A percentile compares a stretch with the other conserved stretches of the same genome.
These are phyloP conservation scores for Cystobasidium slooffiae DNA, from an alignment of 1,284 basidiomycete species.

Conservation along the genomic window DNA sequence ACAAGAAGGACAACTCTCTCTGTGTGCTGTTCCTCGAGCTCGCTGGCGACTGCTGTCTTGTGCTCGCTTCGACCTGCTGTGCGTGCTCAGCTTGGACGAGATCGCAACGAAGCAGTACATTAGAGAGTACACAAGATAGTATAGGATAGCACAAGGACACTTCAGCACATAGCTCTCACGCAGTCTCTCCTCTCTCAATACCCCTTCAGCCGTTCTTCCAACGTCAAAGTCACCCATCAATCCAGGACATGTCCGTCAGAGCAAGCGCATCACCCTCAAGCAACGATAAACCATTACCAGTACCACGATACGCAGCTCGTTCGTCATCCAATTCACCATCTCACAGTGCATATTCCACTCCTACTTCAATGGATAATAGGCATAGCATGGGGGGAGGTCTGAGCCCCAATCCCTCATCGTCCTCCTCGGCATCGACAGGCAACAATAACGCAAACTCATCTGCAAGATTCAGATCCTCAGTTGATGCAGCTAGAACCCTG, in stretches of 20 bases:
- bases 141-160: neutral
- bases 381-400: slow-evolving; percentile 20
- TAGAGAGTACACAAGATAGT: neutral
- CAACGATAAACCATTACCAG: slow-evolving; percentile 16
- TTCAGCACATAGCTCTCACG: neutral
- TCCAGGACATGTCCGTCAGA: slow-evolving; percentile 20
- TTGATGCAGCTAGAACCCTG: slow-evolving; percentile 34
- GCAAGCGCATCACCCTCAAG: slow-evolving; percentile 12
- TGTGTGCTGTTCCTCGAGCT: too few relatives aligned
- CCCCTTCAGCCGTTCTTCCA: neutral
- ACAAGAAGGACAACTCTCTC: too few relatives aligned
- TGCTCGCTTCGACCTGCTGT: too few relatives aligned
- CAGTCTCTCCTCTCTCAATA: neutral
- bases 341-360: neutral
- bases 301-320: neutral
- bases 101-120: neutral
- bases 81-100: slow-evolving; percentile 24
- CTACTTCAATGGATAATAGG: slow-evolving; percentile 5
- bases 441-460: slow-evolving; percentile 11
- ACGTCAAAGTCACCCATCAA: neutral
- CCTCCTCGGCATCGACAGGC: neutral
- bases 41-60: too few relatives aligned
- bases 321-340: neutral
- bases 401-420: slow-evolving; percentile 11
- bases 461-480: slow-evolving; percentile 33